These are phyloP conservation scores for Sporothrix humicola DNA, from an alignment of 2,329 filamentous ascomycete species.

Conservation along the genomic window DNA sequence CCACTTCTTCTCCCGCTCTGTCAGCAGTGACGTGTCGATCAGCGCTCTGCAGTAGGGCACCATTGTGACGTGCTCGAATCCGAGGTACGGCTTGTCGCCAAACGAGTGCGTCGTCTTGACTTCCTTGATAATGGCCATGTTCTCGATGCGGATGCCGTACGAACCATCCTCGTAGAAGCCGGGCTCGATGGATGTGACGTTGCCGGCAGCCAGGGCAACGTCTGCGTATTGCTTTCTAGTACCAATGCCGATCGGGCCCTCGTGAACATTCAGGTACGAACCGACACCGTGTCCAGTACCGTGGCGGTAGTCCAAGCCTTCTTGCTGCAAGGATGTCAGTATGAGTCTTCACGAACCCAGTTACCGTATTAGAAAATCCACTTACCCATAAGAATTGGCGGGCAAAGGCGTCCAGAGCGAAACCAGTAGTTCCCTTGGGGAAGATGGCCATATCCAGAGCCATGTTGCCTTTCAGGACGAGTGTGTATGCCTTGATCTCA, in stretches of 20 bases:
- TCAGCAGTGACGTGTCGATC: slow-evolving; percentile 76
- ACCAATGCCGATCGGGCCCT: slow-evolving; percentile 95
- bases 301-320: slow-evolving; percentile 93
- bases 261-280: slow-evolving; percentile 94
- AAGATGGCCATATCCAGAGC: slow-evolving; percentile 85
- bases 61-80: slow-evolving; percentile 98
- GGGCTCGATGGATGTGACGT: slow-evolving; percentile 94
- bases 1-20: slow-evolving; percentile 77
- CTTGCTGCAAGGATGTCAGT: slow-evolving; percentile 50
- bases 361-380: background rate
- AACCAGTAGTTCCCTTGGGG: slow-evolving; percentile 93
- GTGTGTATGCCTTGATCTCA: slow-evolving; percentile 87
- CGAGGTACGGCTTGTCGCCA: slow-evolving; percentile 90
- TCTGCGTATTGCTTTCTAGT: slow-evolving; percentile 91
- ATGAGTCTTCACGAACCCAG: background rate
- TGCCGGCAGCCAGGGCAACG: slow-evolving; percentile 85
- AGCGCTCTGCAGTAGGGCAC: slow-evolving; percentile 91
- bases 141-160: slow-evolving; percentile 96
- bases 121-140: slow-evolving; percentile 88
- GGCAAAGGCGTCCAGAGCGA: slow-evolving; percentile 85
- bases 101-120: slow-evolving; percentile 86
- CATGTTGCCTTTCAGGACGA: slow-evolving; percentile 94
- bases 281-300: slow-evolving; percentile 96
- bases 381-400: slow-evolving; percentile 89
- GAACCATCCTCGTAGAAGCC: slow-evolving; percentile 96